Conservation (phyloP, 306 rosid species). For the Ormosia semicastrata region DNA sequence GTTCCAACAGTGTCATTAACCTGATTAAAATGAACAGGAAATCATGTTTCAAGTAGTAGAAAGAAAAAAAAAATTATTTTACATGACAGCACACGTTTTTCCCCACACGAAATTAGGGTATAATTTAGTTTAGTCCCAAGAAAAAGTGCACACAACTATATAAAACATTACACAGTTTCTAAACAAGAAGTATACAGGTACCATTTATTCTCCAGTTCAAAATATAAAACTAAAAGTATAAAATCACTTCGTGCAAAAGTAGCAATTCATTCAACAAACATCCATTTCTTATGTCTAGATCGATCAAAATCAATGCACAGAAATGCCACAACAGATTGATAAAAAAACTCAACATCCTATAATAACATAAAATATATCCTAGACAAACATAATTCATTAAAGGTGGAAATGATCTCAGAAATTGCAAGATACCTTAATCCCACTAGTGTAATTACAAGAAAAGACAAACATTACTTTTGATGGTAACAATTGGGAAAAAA, state of each 20-base stretch:
- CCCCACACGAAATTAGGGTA: not conserved
- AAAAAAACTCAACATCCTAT: not conserved
- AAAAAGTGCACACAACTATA: not conserved
- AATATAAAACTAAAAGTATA: not conserved
- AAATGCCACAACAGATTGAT: not conserved
- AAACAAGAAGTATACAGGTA: not conserved
- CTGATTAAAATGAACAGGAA: conserved; percentile 41
- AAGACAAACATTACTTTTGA: not conserved
- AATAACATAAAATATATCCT: not conserved
- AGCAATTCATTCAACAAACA: not conserved
- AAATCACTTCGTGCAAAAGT: not conserved
- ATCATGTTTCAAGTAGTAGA: not conserved
- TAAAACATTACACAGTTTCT: not conserved
- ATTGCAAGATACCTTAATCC: conserved; percentile 1
- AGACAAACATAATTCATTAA: not conserved
- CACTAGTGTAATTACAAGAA: not conserved
- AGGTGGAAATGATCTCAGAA: not conserved
- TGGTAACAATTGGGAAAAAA: not conserved
- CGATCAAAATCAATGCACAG: not conserved
- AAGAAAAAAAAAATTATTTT: conserved; percentile 10
- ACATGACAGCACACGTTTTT: not conserved
- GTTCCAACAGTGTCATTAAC: conserved; percentile 93
- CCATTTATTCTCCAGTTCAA: not conserved
- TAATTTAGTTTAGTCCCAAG: not conserved
- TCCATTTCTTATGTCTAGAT: not conserved